Evolutionary conservation across 1,139 yeast genomes (phyloP).

Genomic region (Hemisphaericaspora xylofermentans): DNA sequence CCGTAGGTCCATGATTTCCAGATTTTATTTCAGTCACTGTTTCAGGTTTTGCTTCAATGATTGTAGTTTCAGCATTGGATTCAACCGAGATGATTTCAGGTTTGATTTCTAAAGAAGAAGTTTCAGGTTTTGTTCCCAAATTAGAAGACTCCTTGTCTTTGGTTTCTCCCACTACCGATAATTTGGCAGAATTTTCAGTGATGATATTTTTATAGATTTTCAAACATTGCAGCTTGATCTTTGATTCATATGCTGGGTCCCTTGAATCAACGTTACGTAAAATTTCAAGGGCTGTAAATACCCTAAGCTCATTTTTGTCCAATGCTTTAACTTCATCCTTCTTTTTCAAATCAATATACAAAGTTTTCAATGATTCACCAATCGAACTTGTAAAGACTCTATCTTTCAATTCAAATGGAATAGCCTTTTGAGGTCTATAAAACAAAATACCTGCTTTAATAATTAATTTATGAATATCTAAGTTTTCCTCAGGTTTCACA

Average conservation of each 20-base stretch:
- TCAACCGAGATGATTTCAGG: no score
- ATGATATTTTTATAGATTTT: neutral
- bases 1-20: no score
- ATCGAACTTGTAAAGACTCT: neutral
- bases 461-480: constrained; percentile 25
- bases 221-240: neutral
- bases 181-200: neutral
- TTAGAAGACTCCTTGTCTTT: neutral
- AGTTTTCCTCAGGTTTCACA: constrained; percentile 14
- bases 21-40: no score
- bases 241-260: neutral
- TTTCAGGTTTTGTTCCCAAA: neutral
- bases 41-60: no score
- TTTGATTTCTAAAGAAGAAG: neutral
- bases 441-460: constrained; percentile 32
- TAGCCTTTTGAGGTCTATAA: constrained; percentile 24
- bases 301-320: neutral
- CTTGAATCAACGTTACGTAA: neutral
- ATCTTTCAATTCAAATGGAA: neutral
- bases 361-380: neutral
- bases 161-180: neutral
- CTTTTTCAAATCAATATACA: neutral
- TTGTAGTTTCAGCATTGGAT: no score
- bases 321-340: neutral
- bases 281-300: neutral